phyloP scores from a whole-genome alignment of 1,284 basidiomycete species.

The Schizophyllum commune region DNA sequence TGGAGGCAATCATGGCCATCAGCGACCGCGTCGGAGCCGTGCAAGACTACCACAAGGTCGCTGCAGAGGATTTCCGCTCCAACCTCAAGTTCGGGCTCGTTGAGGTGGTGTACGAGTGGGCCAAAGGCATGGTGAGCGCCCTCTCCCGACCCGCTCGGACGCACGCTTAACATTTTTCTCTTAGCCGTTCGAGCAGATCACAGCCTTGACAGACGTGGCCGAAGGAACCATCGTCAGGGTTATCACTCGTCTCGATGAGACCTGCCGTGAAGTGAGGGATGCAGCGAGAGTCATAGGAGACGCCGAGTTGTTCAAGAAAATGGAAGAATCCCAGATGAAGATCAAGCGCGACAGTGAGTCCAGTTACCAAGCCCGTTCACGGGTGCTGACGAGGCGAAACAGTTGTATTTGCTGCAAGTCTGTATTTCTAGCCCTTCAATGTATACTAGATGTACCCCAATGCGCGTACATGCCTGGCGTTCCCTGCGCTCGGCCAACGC shows the following conservation, averaged over 20 bases:
- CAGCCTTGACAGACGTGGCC: constrained; percentile 86
- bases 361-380: constrained; percentile 1
- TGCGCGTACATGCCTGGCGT: too few species aligned
- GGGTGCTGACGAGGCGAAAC: constrained; percentile 3
- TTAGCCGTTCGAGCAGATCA: constrained; percentile 94
- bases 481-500: too few species aligned
- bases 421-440: constrained; percentile 61
- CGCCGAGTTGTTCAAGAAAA: constrained; percentile 91
- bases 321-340: constrained; percentile 90
- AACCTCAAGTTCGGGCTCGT: constrained; percentile 85
- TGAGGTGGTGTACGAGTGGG: constrained; percentile 98
- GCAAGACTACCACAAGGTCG: constrained; percentile 75
- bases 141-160: background rate
- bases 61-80: constrained; percentile 68
- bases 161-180: constrained; percentile 5
- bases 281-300: constrained; percentile 98
- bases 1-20: constrained; percentile 72
- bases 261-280: constrained; percentile 94
- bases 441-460: too few species aligned
- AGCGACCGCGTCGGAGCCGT: constrained; percentile 78
- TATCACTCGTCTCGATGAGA: constrained; percentile 95
- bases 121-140: constrained; percentile 82
- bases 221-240: constrained; percentile 97
- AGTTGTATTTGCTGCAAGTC: constrained; percentile 82
- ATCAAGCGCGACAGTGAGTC: constrained; percentile 91